Conservation (phyloP, 306 rosid genomes). For the Lupinus albus region DNA sequence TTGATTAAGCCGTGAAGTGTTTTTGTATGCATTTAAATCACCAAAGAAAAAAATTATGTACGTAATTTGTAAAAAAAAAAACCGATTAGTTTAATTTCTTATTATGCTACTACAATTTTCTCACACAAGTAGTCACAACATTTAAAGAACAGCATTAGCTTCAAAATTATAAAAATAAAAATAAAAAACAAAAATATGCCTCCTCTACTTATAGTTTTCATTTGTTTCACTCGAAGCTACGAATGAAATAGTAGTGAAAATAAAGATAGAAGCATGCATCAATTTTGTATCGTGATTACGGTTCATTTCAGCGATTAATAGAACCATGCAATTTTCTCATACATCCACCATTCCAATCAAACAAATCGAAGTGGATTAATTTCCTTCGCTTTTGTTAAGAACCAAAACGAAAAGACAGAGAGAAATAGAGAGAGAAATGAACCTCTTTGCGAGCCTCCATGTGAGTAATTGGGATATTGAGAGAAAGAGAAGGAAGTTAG, state of each 20-base stretch:
- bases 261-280: neutral
- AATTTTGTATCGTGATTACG: neutral
- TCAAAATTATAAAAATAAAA: neutral
- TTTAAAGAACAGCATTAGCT: neutral
- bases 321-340: constrained; percentile 15
- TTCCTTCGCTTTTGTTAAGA: neutral
- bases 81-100: too few relatives aligned
- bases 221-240: neutral
- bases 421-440: constrained; percentile 19
- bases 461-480: constrained; percentile 38
- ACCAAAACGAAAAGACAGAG: constrained; percentile 21
- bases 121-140: too few relatives aligned
- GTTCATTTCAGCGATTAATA: neutral
- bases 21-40: too few relatives aligned
- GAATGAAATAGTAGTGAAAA: constrained; percentile 7
- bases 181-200: neutral
- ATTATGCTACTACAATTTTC: neutral
- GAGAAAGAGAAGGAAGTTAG: neutral
- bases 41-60: too few relatives aligned
- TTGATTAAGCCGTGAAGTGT: too few relatives aligned
- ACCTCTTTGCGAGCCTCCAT: constrained; percentile 94
- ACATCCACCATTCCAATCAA: neutral
- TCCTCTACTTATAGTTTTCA: neutral
- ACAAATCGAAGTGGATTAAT: neutral
- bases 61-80: too few relatives aligned